Base-by-base conservation (phyloP, 2,329 filamentous ascomycete genomes). In the Thielaviopsis musarum region DNA sequence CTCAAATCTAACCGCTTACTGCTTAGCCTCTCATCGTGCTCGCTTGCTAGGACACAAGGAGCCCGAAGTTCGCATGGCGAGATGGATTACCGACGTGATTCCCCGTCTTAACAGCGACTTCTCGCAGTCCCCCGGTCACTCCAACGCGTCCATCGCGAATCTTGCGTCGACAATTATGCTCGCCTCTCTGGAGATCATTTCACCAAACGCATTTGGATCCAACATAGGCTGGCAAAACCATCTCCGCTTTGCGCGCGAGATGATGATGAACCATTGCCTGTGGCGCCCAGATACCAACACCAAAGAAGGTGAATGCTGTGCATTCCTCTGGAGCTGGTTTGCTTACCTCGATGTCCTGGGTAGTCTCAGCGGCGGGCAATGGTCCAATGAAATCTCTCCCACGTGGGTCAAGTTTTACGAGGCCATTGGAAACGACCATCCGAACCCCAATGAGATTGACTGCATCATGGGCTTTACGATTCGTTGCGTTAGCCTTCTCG, bases 111-210 rank as follows among this genome's bases (percentile, higher is more conserved):
- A 45, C 12, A 26, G 30, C 3, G 26, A 22, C 19, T 34, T 61
- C 26, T 30, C 45, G 45, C 45, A 49, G 45, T 49, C 24, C 10
- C 19, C 45, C 22, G 52, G 51, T 7, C 52, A 58, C 22, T 54
- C 52, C 6, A 52, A 49, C 24, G 57, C 57, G 15, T 61, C 60
- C 6, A 59, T 61, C 28, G 60, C 81, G 17, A 87, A 85, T 59
- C 75, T 94, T 2, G 87, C 88, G 0, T 88, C 87, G 0, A 85
- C 88, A 7, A 90, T 94, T 63, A 90, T 93, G 85, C 78, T 94
- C 53, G 81, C 87, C 0, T 91, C 87, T 1, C 74, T 93, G 21
- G 87, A 93, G 66, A 91, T 93, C 60, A 84, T 93, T 56, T 89
- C 85, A 0, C 88, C 88, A 0, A 85, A 84, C 60, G 85, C 86